Base-by-base conservation (phyloP, 2,329 filamentous ascomycete species). In the Fusarium sp. region DNA sequence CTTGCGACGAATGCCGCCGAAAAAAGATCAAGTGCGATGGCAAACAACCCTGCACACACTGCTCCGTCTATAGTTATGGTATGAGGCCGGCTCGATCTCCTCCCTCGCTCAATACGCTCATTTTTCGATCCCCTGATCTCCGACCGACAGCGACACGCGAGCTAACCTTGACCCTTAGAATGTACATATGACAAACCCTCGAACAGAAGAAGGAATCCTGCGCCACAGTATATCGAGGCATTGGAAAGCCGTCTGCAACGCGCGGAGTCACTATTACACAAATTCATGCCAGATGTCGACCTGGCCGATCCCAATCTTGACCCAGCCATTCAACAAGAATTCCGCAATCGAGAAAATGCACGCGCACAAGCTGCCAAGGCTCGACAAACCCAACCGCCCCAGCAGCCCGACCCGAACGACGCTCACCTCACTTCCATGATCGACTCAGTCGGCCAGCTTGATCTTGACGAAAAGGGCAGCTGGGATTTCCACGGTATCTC, bases 61-160 rank as follows among this genome's bases (percentile, higher is more conserved):
- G 96, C 79, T 97, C 94, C 10, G 93, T 98, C 54, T 99, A 99
- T 80, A 97, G 93, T 78, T 99, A 99, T 84, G 95, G 96, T 97
- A 86, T 77, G 67, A 46, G 33, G 31, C 34, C 62, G 23, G n/a
- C 33, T 56, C 57, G 23, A 27, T 56, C 56, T 55, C 34, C 34
- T 33, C 51, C n/a, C 13, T 34, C 25, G 36, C 34, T 58, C 49
- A 62, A 59, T 55, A 44, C 44, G 36, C 36, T 23, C 29, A 27
- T 27, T 51, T 25, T 59, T n/a, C 11, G 36, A 61, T 38, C 40
- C 33, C 42, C 55, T n/a, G 60, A 60, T 31, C 33, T 20, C 56
- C 11, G 42, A 20, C 44, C 42, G 34, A 31, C 31, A 60, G 38
- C 40, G 42, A 31, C 56, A 53, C 51, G 36, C 50, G 51, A 61